Evolutionary conservation across 1,284 basidiomycete genomes (phyloP).

Genomic region (Neolentinus lepideus): DNA sequence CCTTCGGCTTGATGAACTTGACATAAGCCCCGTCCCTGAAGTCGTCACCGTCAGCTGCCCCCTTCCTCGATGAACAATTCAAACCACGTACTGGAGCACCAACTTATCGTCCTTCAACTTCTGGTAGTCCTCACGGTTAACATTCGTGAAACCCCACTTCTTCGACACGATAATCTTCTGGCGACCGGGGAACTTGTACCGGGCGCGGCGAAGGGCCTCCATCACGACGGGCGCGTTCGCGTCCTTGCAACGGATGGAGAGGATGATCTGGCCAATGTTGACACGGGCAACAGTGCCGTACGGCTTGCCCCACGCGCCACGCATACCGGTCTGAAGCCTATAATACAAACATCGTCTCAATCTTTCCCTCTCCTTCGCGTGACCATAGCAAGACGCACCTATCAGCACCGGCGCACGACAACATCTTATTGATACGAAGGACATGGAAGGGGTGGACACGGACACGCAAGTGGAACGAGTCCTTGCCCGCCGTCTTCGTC

Average conservation of each 20-base stretch:
- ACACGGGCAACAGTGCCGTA: conserved; percentile 95
- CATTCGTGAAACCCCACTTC: conserved; percentile 98
- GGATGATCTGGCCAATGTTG: conserved; percentile 95
- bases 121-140: conserved; percentile 86
- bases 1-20: conserved; percentile 87
- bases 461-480: conserved; percentile 97
- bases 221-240: conserved; percentile 83
- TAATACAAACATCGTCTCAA: conserved; percentile 1
- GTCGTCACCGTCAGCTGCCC: no score
- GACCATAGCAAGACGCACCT: conserved; percentile 38
- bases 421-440: conserved; percentile 99
- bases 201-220: conserved; percentile 94
- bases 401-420: conserved; percentile 98
- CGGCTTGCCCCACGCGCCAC: conserved; percentile 99
- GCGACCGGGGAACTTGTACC: conserved; percentile 99
- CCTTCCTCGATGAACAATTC: conserved; percentile 3
- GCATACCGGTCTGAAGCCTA: conserved; percentile 98
- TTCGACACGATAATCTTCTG: conserved; percentile 98
- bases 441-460: conserved; percentile 99
- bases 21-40: conserved; percentile 78
- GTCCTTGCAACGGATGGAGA: conserved; percentile 94
- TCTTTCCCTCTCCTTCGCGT: background rate
- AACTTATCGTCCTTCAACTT: conserved; percentile 86
- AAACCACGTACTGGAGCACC: conserved; percentile 69
- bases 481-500: conserved; percentile 97